Evolutionary conservation across 2,329 filamentous ascomycete species (phyloP).

Genomic region (Fusarium sp.): DNA sequence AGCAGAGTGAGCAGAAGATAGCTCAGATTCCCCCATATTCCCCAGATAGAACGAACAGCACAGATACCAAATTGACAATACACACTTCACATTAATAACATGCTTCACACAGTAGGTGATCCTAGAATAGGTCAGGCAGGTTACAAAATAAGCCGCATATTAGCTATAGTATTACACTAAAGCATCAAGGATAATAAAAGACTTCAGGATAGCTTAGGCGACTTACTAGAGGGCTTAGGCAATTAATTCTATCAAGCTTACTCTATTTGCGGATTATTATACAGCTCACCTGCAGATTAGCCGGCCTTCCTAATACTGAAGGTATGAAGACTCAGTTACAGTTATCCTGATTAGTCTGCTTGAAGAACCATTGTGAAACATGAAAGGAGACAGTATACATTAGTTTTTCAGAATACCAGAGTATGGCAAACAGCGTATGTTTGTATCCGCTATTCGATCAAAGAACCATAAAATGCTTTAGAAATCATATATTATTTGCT

Average conservation of each 20-base stretch:
- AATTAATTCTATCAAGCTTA: too few species aligned
- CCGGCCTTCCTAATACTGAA: too few species aligned
- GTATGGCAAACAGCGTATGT: too few species aligned
- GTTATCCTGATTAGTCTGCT: neutral
- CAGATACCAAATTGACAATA: slow-evolving; percentile 3
- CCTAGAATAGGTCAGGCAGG: rapidly evolving
- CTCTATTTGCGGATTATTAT: too few species aligned
- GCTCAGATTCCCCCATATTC: neutral
- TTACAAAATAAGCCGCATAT: too few species aligned
- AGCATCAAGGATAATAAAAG: too few species aligned
- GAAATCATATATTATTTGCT: neutral
- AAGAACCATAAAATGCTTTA: neutral
- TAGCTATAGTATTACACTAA: too few species aligned
- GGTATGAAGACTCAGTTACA: rapidly evolving
- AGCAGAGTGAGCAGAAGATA: too few species aligned
- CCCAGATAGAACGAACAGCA: neutral
- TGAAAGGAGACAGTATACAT: neutral
- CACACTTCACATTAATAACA: neutral
- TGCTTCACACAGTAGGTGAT: rapidly evolving
- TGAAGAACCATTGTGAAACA: neutral
- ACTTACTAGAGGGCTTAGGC: too few species aligned
- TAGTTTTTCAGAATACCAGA: neutral
- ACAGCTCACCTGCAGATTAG: too few species aligned
- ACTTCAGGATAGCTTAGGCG: too few species aligned
- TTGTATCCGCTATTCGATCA: neutral